Conservation (phyloP, 176 grass and related monocot species). For the Triticum dicoccoides region DNA sequence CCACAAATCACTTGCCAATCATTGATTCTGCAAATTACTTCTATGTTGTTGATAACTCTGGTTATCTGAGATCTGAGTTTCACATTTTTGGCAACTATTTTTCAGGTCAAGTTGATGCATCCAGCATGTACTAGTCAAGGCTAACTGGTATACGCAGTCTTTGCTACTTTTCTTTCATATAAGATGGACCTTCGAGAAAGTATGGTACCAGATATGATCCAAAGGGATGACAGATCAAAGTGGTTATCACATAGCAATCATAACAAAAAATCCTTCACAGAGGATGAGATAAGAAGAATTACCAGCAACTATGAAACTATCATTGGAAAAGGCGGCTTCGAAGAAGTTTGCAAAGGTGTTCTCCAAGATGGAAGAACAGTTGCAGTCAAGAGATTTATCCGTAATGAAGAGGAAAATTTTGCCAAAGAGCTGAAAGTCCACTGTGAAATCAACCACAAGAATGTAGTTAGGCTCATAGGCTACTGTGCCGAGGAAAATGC, state of each 20-base stretch:
- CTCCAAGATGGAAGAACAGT: background rate
- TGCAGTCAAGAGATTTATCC: constrained; percentile 3
- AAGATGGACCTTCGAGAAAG: too few species aligned
- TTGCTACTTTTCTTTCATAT: too few species aligned
- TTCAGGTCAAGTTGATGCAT: too few species aligned
- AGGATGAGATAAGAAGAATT: background rate
- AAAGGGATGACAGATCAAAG: too few species aligned
- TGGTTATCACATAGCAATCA: background rate
- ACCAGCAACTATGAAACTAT: background rate
- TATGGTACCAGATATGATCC: too few species aligned
- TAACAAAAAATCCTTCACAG: background rate
- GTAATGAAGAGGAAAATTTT: background rate
- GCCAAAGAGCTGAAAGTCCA: constrained; percentile 17
- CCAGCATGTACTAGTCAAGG: too few species aligned
- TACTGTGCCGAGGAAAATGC: background rate
- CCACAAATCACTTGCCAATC: too few species aligned
- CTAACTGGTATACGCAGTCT: too few species aligned
- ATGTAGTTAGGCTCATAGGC: constrained; percentile 3
- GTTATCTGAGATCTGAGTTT: too few species aligned
- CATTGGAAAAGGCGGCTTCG: background rate
- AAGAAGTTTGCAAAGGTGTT: background rate
- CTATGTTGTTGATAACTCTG: background rate
- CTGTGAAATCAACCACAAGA: constrained; percentile 27
- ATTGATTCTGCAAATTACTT: background rate
- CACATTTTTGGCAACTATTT: too few species aligned